Percentiles rank a stretch among this genome's conserved stretches.
Evolutionary conservation across 1,284 basidiomycete species (phyloP).

Genomic region (Irpex lacteus): DNA sequence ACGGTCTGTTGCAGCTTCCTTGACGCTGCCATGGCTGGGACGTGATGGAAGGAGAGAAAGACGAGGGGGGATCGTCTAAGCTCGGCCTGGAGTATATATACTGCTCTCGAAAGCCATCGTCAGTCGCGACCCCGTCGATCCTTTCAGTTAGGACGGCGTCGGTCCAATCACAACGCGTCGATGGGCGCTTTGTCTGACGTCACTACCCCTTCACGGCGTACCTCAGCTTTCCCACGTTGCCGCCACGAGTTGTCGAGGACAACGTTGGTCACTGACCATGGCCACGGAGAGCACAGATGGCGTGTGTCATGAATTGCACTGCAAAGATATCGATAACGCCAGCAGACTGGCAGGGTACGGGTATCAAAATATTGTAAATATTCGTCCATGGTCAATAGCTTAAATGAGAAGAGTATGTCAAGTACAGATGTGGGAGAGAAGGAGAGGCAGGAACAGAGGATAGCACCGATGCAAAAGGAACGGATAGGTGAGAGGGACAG

Average conservation of each 20-base stretch:
- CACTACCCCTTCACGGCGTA: slow-evolving; percentile 6
- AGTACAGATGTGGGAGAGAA: slow-evolving; percentile 22
- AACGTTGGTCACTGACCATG: too few relatives aligned
- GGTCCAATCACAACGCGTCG: slow-evolving; percentile 3
- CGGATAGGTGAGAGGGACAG: slow-evolving; percentile 12
- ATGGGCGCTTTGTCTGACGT: slow-evolving; percentile 8
- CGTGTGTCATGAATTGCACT: not conserved
- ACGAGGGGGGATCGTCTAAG: slow-evolving; percentile 1
- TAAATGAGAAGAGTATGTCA: slow-evolving; percentile 22
- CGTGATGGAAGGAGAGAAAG: not conserved
- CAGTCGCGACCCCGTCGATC: slow-evolving; percentile 4
- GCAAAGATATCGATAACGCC: not conserved
- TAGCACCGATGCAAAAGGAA: slow-evolving; percentile 16
- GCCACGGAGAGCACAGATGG: not conserved
- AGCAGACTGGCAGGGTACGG: slow-evolving; percentile 3
- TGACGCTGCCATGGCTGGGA: slow-evolving; percentile 7
- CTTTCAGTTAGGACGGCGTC: not conserved
- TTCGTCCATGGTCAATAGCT: slow-evolving; percentile 19
- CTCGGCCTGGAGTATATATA: slow-evolving; percentile 10
- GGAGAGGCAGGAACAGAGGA: slow-evolving; percentile 7
- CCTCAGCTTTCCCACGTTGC: not conserved
- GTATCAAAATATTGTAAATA: slow-evolving; percentile 18
- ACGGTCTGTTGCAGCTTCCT: slow-evolving; percentile 12
- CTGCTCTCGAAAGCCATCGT: slow-evolving; percentile 1
- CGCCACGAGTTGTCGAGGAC: too few relatives aligned